Percentiles rank a stretch among this genome's conserved stretches.
phyloP scores from a whole-genome alignment of 768 basidiomycete species.

The Tephrocybe sp. region DNA sequence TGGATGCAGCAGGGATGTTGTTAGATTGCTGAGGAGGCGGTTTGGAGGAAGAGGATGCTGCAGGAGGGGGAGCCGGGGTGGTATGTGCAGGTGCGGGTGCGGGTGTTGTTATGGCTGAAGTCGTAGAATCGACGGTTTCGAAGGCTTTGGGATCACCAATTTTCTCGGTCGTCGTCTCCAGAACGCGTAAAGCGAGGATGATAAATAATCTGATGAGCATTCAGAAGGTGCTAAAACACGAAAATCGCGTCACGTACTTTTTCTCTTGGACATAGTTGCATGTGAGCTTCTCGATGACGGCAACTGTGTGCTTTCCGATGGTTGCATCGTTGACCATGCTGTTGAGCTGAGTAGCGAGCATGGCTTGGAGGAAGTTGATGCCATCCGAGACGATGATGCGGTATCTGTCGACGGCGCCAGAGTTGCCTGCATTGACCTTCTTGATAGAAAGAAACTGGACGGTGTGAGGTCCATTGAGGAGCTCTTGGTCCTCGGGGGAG shows the following conservation, averaged over 20 bases:
- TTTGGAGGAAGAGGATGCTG: slow-evolving; percentile 24
- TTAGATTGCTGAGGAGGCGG: slow-evolving; percentile 19
- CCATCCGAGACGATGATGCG: slow-evolving; percentile 93
- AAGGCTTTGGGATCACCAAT: slow-evolving; percentile 61
- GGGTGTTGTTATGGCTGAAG: slow-evolving; percentile 29
- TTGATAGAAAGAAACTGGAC: slow-evolving; percentile 87
- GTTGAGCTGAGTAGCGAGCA: slow-evolving; percentile 94
- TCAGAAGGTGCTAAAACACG: not conserved
- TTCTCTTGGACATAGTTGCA: slow-evolving; percentile 84
- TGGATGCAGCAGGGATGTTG: slow-evolving; percentile 11
- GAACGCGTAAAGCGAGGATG: slow-evolving; percentile 62
- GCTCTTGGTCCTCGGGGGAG: slow-evolving; percentile 38
- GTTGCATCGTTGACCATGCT: slow-evolving; percentile 60
- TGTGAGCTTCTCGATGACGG: slow-evolving; percentile 72
- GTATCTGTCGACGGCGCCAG: slow-evolving; percentile 51
- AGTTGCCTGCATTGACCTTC: slow-evolving; percentile 51
- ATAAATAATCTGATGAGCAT: slow-evolving; percentile 68
- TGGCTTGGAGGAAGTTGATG: slow-evolving; percentile 81
- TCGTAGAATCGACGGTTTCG: slow-evolving; percentile 20
- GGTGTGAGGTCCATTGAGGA: slow-evolving; percentile 47
- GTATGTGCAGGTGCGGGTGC: slow-evolving; percentile 12
- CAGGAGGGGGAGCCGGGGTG: slow-evolving; percentile 4
- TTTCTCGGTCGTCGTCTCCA: slow-evolving; percentile 60
- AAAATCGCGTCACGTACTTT: slow-evolving; percentile 50
- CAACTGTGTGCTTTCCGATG: slow-evolving; percentile 67